Evolutionary conservation across 345 rosid species (phyloP).

Genomic region (Camelina hispida): DNA sequence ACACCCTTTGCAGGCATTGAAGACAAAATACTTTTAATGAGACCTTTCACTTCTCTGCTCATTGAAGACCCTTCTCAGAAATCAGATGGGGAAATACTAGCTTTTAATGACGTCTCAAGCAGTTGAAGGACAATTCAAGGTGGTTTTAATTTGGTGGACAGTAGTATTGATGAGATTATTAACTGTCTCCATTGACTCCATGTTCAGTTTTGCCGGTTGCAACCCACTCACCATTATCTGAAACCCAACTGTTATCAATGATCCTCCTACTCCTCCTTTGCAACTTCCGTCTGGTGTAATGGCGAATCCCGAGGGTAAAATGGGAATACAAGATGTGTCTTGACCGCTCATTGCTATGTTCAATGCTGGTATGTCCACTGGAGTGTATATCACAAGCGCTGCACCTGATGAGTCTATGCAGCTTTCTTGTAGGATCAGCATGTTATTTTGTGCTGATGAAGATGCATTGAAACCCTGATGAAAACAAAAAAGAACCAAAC

Average conservation of each 20-base stretch:
- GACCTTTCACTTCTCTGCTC: conserved; percentile 33
- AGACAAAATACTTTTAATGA: conserved; percentile 24
- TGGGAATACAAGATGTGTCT: conserved; percentile 81
- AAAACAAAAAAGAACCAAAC: neutral
- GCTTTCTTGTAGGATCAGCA: conserved; percentile 97
- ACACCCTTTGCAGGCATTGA: conserved; percentile 34
- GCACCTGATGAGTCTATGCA: conserved; percentile 79
- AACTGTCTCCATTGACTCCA: conserved; percentile 92
- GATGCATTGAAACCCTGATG: conserved; percentile 66
- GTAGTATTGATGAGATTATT: conserved; percentile 87
- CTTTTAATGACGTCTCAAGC: conserved; percentile 41
- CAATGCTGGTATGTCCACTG: conserved; percentile 76
- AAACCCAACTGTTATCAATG: conserved; percentile 86
- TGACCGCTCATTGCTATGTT: conserved; percentile 91
- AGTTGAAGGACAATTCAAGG: conserved; percentile 75
- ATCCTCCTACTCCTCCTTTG: conserved; percentile 47
- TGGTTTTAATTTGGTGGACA: conserved; percentile 93
- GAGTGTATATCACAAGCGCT: conserved; percentile 79
- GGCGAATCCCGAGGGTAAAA: conserved; percentile 86
- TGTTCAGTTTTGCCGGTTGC: conserved; percentile 81
- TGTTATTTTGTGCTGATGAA: conserved; percentile 81
- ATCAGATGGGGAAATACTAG: conserved; percentile 33
- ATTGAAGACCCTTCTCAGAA: conserved; percentile 41
- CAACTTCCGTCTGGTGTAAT: conserved; percentile 71
- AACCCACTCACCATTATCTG: conserved; percentile 90